phyloP scores from a whole-genome alignment of 2,329 filamentous ascomycete species.

The Arthrobotrys entomopaga region DNA sequence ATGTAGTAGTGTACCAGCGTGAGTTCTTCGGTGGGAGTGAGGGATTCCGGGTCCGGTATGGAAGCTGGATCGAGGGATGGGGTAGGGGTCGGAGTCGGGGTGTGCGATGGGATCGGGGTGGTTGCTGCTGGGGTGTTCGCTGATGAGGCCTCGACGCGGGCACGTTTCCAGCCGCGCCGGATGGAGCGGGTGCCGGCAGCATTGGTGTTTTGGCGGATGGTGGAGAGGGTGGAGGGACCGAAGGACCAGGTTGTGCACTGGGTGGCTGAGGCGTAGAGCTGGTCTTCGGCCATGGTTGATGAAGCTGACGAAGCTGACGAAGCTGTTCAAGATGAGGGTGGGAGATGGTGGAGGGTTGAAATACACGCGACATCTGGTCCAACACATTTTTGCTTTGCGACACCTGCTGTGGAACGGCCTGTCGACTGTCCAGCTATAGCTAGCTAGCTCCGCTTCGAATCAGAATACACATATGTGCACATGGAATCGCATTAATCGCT shows the following conservation, averaged over 20 bases:
- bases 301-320: slow-evolving; percentile 24
- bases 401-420: no score
- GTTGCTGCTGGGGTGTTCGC: slow-evolving; percentile 59
- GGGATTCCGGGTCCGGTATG: slow-evolving; percentile 71
- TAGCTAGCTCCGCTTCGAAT: no score
- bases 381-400: background rate
- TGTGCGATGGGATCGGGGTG: slow-evolving; percentile 56
- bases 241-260: slow-evolving; percentile 96
- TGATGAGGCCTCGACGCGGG: slow-evolving; percentile 62
- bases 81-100: slow-evolving; percentile 64
- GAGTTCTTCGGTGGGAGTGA: slow-evolving; percentile 84
- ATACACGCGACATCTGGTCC: background rate
- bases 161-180: slow-evolving; percentile 68
- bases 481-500: no score
- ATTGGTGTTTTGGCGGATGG: slow-evolving; percentile 82
- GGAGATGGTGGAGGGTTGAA: slow-evolving; percentile 2
- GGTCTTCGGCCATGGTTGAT: slow-evolving; percentile 76
- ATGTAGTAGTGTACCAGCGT: slow-evolving; percentile 82
- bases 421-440: no score
- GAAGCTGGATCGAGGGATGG: slow-evolving; percentile 4
- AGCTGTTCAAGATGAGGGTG: background rate
- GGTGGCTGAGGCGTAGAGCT: slow-evolving; percentile 86
- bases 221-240: slow-evolving; percentile 75
- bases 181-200: slow-evolving; percentile 77
- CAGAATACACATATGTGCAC: no score